Evolutionary conservation across 345 rosid genomes (phyloP).

Genomic region (Linum usitatissimum): DNA sequence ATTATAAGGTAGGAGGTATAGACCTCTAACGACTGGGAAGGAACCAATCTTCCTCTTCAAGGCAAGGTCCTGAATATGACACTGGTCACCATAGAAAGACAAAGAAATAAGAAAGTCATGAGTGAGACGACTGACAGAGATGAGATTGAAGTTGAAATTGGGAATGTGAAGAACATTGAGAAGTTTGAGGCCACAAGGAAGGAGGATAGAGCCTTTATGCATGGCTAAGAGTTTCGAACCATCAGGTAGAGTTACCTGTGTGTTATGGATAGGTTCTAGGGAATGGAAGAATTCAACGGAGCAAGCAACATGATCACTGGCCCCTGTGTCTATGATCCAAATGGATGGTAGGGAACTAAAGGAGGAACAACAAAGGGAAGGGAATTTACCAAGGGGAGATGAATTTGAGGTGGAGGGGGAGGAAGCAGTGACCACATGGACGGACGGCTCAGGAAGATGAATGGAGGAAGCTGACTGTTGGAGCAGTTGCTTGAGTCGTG

Average conservation of each 20-base stretch:
- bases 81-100: neutral
- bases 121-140: neutral
- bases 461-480: too few species aligned
- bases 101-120: neutral
- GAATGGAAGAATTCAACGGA: too few species aligned
- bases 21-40: neutral
- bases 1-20: neutral
- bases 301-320: too few species aligned
- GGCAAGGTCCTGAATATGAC: neutral
- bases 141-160: neutral
- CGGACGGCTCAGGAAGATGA: too few species aligned
- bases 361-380: too few species aligned
- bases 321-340: too few species aligned
- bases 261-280: too few species aligned
- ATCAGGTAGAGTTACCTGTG: neutral
- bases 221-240: neutral
- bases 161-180: neutral
- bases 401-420: too few species aligned
- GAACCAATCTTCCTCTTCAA: neutral
- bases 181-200: neutral
- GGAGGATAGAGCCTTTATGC: neutral
- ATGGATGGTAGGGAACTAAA: too few species aligned
- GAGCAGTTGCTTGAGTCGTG: too few species aligned
- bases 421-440: too few species aligned
- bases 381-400: too few species aligned